Evolutionary conservation across 805 yeast species (phyloP), one percentile per base, ranked within the genome.

Genomic region (Zygotorulaspora florentina): DNA sequence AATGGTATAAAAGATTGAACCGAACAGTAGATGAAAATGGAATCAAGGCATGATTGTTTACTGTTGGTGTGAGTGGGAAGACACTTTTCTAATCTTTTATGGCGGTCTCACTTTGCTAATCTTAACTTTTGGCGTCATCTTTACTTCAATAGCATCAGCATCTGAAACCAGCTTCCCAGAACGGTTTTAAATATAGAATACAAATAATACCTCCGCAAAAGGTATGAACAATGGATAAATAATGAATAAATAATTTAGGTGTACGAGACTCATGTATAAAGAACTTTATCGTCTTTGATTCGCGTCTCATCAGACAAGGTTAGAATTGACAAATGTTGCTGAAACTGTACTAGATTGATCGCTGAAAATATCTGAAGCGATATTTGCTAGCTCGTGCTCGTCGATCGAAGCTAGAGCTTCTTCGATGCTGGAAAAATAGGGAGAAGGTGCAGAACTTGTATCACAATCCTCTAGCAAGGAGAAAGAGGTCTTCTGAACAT

Each of bases 321-420:
- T 44, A 8, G 56, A 41, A 40, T 50, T 46, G 13, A 44, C 10
- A 11, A 45, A 40, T 3, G 46, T 48, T n/a, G 50, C 11, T 2
- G 56, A 52, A 12, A 50, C n/a, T 11, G 45, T 15, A 39, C 56
- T 52, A 15, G 25, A 41, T 30, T 46, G 45, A 23, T 50, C 52
- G 30, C 41, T 48, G 9, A 15, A 10, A 9, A 30, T n/a, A 3
- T 48, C 49, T 2, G 25, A 37, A n/a, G 12, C 23, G 26, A 37
- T 15, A 42, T 44, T 43, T 8, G 44, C 27, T n/a, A 38, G 35
- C 41, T 68, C 70, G 3, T 61, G 58, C 34, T 48, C 65, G 45
- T 73, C 77, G 23, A 75, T 63, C 1, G 74, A 71, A 47, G 62
- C 67, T 42, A 83, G 58, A 0, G 87, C 87, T 37, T 77, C 81